phyloP scores from a whole-genome alignment of 2,329 filamentous ascomycete genomes.

The Fusarium mangiferae region DNA sequence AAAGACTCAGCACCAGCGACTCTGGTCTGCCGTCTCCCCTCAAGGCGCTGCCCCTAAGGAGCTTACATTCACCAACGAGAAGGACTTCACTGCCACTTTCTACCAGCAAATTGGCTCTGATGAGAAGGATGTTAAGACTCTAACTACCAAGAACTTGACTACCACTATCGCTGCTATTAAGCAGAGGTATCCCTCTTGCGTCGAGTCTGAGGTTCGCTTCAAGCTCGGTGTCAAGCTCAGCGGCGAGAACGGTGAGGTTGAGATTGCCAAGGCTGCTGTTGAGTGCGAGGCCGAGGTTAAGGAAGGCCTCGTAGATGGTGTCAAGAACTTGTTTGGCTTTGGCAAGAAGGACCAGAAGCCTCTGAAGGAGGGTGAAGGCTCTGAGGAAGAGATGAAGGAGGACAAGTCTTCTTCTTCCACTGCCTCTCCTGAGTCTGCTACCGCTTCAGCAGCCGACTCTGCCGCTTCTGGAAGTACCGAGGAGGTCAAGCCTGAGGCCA shows the following conservation, averaged over 20 bases:
- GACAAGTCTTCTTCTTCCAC: conserved; percentile 45
- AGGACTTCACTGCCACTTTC: conserved; percentile 84
- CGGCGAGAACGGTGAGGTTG: conserved; percentile 80
- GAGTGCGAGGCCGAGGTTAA: conserved; percentile 89
- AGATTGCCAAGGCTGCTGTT: conserved; percentile 78
- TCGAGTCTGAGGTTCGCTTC: conserved; percentile 79
- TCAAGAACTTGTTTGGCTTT: conserved; percentile 96
- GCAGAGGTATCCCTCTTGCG: conserved; percentile 78
- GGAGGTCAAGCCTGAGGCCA: conserved; percentile 62
- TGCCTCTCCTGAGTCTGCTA: conserved; percentile 40
- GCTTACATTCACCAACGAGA: conserved; percentile 81
- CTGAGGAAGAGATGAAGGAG: conserved; percentile 56
- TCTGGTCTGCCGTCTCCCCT: conserved; percentile 82
- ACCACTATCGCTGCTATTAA: conserved; percentile 81
- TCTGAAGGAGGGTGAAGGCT: conserved; percentile 60
- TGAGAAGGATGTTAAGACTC: conserved; percentile 70
- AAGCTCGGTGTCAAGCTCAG: conserved; percentile 81
- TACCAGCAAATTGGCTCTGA: conserved; percentile 74
- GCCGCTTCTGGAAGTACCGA: conserved; percentile 58
- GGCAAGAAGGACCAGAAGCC: conserved; percentile 85
- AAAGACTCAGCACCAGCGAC: conserved; percentile 79
- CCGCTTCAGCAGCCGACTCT: conserved; percentile 49
- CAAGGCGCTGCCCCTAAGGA: conserved; percentile 83
- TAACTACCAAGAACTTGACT: conserved; percentile 88
- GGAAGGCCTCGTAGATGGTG: conserved; percentile 87